phyloP scores from a whole-genome alignment of 192 early-diverging fungal genomes.

The Backusella tarrabulga region DNA sequence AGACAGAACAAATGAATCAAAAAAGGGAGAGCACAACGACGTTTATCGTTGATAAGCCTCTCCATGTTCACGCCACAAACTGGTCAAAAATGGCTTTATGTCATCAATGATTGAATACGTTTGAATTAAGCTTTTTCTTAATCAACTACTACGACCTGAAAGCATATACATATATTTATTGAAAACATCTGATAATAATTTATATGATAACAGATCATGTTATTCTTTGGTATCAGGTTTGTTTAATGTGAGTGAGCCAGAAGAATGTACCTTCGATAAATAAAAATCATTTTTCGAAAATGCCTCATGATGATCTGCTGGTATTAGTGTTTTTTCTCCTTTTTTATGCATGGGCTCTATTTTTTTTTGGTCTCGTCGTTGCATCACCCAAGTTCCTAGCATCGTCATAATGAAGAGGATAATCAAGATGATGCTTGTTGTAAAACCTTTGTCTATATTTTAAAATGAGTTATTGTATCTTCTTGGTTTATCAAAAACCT shows the following conservation, averaged over 20 bases:
- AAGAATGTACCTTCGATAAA: neutral
- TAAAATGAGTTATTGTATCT: too few relatives aligned
- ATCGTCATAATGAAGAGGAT: conserved; percentile 13
- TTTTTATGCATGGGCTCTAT: neutral
- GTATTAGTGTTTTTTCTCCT: neutral
- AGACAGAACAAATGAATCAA: neutral
- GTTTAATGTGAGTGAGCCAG: neutral
- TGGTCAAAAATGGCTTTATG: neutral
- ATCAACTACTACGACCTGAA: too few relatives aligned
- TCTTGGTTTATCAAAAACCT: neutral
- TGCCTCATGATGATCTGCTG: neutral
- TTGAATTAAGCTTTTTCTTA: neutral
- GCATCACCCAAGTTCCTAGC: neutral
- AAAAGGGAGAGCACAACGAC: neutral
- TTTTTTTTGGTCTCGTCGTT: neutral
- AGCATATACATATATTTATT: neutral
- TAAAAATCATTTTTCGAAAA: neutral
- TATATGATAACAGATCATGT: neutral
- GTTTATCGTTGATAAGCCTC: neutral
- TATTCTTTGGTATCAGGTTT: neutral
- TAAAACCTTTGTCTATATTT: conserved; percentile 16
- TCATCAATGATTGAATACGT: too few relatives aligned
- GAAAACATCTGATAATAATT: neutral
- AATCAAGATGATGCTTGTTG: conserved; percentile 15
- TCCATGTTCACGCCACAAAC: neutral